Percentiles rank a stretch among this genome's conserved stretches.
Evolutionary conservation across 345 rosid species (phyloP).

Genomic region (Gynandropsis gynandra): DNA sequence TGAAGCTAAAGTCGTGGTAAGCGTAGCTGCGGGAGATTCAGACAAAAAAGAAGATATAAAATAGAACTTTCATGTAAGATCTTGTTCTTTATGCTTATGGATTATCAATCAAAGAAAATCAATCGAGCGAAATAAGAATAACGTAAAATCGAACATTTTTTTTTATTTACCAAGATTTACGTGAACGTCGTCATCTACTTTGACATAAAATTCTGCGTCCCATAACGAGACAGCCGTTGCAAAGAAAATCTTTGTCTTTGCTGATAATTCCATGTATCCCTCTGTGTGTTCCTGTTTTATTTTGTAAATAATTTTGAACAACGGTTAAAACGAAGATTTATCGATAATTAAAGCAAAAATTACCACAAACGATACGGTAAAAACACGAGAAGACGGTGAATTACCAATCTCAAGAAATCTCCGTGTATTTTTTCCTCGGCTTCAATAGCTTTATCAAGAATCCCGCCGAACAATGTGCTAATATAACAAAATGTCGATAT

Average conservation of each 20-base stretch:
- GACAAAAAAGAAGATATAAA: background rate
- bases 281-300: slow-evolving; percentile 51
- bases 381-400: too few relatives aligned
- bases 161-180: slow-evolving; percentile 50
- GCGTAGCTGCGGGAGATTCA: slow-evolving; percentile 38
- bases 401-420: slow-evolving; percentile 76
- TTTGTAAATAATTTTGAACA: background rate
- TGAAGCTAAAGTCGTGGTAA: slow-evolving; percentile 35
- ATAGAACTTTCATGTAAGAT: background rate
- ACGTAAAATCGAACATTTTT: background rate
- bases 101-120: background rate
- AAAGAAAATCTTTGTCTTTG: slow-evolving; percentile 64
- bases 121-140: too few relatives aligned
- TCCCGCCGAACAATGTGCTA: slow-evolving; percentile 44
- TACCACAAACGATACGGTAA: too few relatives aligned
- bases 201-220: slow-evolving; percentile 72
- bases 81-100: background rate
- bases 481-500: background rate
- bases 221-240: slow-evolving; percentile 50
- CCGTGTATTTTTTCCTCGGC: slow-evolving; percentile 51
- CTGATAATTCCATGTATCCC: slow-evolving; percentile 61
- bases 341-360: slow-evolving; percentile 1
- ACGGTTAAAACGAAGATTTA: background rate
- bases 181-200: slow-evolving; percentile 79
- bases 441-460: slow-evolving; percentile 61